phyloP scores from a whole-genome alignment of 352 stramenopile species.

The Pythium brassicae region DNA sequence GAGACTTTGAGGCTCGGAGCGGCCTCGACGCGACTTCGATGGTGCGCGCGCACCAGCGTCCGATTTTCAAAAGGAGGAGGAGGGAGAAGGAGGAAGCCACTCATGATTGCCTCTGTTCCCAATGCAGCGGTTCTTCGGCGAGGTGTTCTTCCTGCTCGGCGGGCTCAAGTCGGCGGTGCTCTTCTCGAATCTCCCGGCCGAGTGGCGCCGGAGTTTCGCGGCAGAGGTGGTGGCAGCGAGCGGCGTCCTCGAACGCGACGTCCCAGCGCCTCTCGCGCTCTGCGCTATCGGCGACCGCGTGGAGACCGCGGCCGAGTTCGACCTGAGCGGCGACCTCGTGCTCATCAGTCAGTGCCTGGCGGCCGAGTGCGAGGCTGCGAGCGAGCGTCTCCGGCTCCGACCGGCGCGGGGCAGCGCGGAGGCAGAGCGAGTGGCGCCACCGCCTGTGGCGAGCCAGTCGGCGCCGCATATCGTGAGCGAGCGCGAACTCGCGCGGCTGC shows the following conservation, averaged over 20 bases:
- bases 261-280: conserved; percentile 7
- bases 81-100: no score
- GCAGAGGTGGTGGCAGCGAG: conserved; percentile 33
- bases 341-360: conserved; percentile 32
- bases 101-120: background rate
- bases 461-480: conserved; percentile 27
- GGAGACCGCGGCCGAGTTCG: conserved; percentile 41
- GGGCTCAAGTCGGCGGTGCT: conserved; percentile 63
- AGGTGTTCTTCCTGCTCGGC: conserved; percentile 60
- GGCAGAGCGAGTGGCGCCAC: background rate
- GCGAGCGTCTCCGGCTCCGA: conserved; percentile 9
- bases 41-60: conserved; percentile 13
- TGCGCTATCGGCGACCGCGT: conserved; percentile 24
- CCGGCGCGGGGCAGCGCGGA: background rate
- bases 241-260: conserved; percentile 18
- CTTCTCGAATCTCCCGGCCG: conserved; percentile 55
- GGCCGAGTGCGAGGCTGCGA: conserved; percentile 14
- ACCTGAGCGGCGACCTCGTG: conserved; percentile 40
- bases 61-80: no score
- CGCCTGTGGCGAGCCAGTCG: background rate
- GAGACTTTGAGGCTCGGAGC: conserved; percentile 15
- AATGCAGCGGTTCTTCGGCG: conserved; percentile 52
- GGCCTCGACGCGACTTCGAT: conserved; percentile 45
- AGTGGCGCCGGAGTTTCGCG: conserved; percentile 41
- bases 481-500: conserved; percentile 25